These are phyloP conservation scores for Pythium periplocum DNA, from an alignment of 352 stramenopile species.

Conservation along the genomic window DNA sequence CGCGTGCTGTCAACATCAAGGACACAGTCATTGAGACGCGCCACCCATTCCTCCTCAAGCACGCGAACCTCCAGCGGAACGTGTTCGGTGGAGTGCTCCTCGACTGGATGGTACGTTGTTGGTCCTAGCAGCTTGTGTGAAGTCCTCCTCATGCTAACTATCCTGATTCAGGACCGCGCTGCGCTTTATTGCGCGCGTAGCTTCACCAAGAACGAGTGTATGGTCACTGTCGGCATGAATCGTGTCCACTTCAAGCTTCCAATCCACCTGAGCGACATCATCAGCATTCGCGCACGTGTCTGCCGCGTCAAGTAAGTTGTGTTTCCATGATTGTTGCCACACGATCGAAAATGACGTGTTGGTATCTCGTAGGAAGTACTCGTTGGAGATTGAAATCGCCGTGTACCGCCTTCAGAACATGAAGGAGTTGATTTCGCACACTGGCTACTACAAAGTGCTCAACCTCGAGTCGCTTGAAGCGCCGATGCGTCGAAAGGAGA, in stretches of 20 bases:
- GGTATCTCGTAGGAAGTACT: slow-evolving; percentile 22
- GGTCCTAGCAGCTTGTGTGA: too few relatives aligned
- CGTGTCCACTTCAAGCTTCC: slow-evolving; percentile 65
- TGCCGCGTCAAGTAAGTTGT: slow-evolving; percentile 44
- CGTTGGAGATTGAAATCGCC: slow-evolving; percentile 30
- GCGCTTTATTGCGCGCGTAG: slow-evolving; percentile 60
- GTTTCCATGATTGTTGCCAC: neutral
- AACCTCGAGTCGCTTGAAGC: slow-evolving; percentile 30
- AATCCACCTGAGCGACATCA: slow-evolving; percentile 55
- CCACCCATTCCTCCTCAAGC: slow-evolving; percentile 32
- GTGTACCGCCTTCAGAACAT: slow-evolving; percentile 23
- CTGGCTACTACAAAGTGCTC: slow-evolving; percentile 40
- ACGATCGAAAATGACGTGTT: neutral
- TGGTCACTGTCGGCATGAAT: slow-evolving; percentile 67
- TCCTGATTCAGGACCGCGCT: slow-evolving; percentile 21
- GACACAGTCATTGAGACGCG: slow-evolving; percentile 34
- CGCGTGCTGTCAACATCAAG: slow-evolving; percentile 17
- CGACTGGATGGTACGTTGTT: slow-evolving; percentile 29
- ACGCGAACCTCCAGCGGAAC: slow-evolving; percentile 31
- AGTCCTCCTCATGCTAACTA: neutral
- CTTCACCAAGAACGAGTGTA: slow-evolving; percentile 73
- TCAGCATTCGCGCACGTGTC: slow-evolving; percentile 71
- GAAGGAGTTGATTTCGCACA: slow-evolving; percentile 25
- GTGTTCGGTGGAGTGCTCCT: slow-evolving; percentile 40
- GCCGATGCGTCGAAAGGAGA: slow-evolving; percentile 25